Conservation (phyloP, 768 basidiomycete species). For the Imleria badia region DNA sequence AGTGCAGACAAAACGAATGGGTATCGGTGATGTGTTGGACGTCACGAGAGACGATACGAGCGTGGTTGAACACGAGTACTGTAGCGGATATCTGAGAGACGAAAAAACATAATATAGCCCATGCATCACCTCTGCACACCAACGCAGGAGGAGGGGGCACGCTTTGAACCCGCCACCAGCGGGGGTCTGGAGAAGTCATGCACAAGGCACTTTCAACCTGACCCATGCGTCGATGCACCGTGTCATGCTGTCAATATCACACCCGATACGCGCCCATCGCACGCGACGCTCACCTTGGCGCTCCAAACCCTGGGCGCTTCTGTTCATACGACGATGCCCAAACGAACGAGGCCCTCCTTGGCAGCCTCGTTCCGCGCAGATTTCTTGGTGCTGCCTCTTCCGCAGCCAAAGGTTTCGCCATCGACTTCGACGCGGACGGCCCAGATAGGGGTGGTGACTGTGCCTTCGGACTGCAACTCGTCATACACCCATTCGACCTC, state of each 20-base stretch:
- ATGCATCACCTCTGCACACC: conserved; percentile 64
- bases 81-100: neutral
- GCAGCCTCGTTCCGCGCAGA: conserved; percentile 80
- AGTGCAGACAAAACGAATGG: neutral
- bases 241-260: neutral
- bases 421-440: conserved; percentile 62
- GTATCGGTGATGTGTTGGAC: neutral
- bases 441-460: conserved; percentile 77
- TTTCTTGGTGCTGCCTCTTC: conserved; percentile 75
- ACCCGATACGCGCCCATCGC: neutral
- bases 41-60: too few relatives aligned
- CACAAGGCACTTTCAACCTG: conserved; percentile 29
- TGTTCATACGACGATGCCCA: conserved; percentile 52
- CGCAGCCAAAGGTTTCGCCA: conserved; percentile 56
- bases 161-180: conserved; percentile 41
- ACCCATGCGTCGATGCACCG: neutral
- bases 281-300: conserved; percentile 17
- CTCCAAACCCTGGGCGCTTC: neutral
- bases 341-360: conserved; percentile 60
- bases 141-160: conserved; percentile 42
- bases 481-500: conserved; percentile 72
- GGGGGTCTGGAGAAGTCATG: conserved; percentile 58
- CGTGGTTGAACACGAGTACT: neutral
- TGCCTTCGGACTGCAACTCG: conserved; percentile 45
- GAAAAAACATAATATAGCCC: conserved; percentile 18